phyloP scores from a whole-genome alignment of 2,329 filamentous ascomycete genomes.

The Fusarium acutatum region DNA sequence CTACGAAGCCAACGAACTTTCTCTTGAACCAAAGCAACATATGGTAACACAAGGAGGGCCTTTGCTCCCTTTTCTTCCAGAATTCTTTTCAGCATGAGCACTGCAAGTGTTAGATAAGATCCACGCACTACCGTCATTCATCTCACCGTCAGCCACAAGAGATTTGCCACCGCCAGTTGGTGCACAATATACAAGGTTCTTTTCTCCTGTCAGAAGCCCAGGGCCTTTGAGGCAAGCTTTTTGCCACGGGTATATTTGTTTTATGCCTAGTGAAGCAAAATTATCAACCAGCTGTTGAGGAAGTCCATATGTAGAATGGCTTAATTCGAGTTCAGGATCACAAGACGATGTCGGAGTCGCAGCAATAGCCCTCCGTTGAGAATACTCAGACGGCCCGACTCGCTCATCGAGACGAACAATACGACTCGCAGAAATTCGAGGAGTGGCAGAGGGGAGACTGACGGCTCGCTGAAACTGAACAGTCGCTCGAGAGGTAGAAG shows the following conservation, averaged over 20 bases:
- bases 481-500: conserved; percentile 2
- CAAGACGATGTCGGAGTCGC: conserved; percentile 62
- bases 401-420: conserved; percentile 51
- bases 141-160: conserved; percentile 69
- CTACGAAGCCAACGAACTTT: conserved; percentile 78
- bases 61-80: conserved; percentile 71
- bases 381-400: conserved; percentile 59
- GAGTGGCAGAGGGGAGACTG: conserved; percentile 44
- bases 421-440: conserved; percentile 52
- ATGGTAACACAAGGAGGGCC: conserved; percentile 77
- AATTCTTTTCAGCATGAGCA: conserved; percentile 77
- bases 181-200: conserved; percentile 80
- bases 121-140: not conserved
- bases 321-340: conserved; percentile 68
- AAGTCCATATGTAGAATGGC: conserved; percentile 70
- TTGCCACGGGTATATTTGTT: conserved; percentile 81
- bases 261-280: conserved; percentile 72
- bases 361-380: conserved; percentile 61
- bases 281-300: conserved; percentile 69
- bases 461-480: conserved; percentile 48
- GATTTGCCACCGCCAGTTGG: conserved; percentile 83
- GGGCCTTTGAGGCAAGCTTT: conserved; percentile 75
- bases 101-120: conserved; percentile 41
- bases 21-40: conserved; percentile 82
- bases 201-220: conserved; percentile 70